Conservation (phyloP, 2,329 filamentous ascomycete genomes). For the Emergomyces orientalis region DNA sequence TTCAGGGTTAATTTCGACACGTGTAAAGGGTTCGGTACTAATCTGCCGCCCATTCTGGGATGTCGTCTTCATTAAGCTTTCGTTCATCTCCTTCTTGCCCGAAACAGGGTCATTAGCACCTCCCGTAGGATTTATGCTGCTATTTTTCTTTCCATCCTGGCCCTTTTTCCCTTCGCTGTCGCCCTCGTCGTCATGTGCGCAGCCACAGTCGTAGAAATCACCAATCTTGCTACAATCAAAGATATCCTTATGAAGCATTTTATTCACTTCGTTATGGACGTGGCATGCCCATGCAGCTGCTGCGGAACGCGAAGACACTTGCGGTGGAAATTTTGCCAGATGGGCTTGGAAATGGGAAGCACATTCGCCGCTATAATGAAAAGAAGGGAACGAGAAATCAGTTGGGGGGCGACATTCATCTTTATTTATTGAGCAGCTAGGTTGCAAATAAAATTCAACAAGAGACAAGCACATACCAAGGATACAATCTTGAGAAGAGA, state of each 20-base stretch:
- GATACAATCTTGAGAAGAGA: conserved; percentile 56
- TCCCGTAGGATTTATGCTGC: neutral
- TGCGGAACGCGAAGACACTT: conserved; percentile 51
- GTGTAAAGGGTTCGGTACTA: conserved; percentile 3
- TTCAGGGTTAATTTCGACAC: conserved; percentile 16
- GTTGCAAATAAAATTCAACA: neutral
- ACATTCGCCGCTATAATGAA: conserved; percentile 49
- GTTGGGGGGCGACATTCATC: neutral
- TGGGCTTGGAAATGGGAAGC: conserved; percentile 54
- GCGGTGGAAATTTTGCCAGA: conserved; percentile 53
- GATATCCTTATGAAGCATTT: conserved; percentile 49
- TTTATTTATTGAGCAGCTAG: neutral
- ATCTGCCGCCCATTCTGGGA: conserved; percentile 10
- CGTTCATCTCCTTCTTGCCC: neutral
- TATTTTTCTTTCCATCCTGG: neutral
- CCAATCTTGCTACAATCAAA: conserved; percentile 58
- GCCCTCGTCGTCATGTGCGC: conserved; percentile 46
- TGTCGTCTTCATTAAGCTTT: conserved; percentile 5
- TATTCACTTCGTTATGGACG: conserved; percentile 58
- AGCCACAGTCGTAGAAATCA: conserved; percentile 59
- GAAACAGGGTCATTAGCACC: neutral
- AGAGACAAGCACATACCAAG: conserved; percentile 40
- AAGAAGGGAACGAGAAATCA: neutral
- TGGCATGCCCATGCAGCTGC: conserved; percentile 58
- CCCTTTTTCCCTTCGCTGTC: conserved; percentile 11